Base-by-base conservation (phyloP, 164 flowering plant species). In the Aristolochia contorta region DNA sequence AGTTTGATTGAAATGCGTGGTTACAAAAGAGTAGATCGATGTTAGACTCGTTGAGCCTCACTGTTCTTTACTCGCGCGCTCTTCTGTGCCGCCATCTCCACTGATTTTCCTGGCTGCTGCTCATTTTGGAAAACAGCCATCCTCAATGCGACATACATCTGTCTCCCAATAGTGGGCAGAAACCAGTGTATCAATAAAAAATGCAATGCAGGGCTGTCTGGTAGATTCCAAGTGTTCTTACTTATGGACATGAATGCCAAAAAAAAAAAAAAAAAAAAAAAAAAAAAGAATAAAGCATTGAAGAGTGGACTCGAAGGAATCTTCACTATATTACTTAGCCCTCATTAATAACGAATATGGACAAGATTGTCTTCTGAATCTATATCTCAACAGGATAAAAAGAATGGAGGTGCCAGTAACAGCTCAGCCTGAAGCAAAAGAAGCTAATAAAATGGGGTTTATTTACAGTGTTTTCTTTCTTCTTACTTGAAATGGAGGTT, bases 301-400 rank as follows among this genome's bases (percentile, higher is more conserved):
- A n/a, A n/a, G n/a, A n/a, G n/a, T n/a, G n/a, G n/a, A n/a, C n/a
- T n/a, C n/a, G n/a, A n/a, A n/a, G n/a, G n/a, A n/a, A n/a, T n/a
- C n/a, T n/a, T n/a, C n/a, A n/a, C n/a, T 48, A 16, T 16, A 48
- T 50, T 50, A 45, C 60, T 62, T 52, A n/a, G 41, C 7, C 22
- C 57, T 60, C n/a, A 13, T 49, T 24, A 64, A 30, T 27, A 48
- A 58, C 33, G 48, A 47, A 62, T 77, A 74, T 72, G 56, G 62
- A 72, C 74, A 72, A 56, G 58, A 54, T 60, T 27, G 37, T 63
- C 9, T 14, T 58, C 54, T 3, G 59, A 13, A 22, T 45, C 21
- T 15, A 7, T 57, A 48, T 65, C 48, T 47, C 41, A 56, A 45
- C 37, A 45, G 23, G 12, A 47, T 54, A 66, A 58, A 64, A 56